Evolutionary conservation across 805 yeast species (phyloP), one percentile per base, ranked within the genome.

Genomic region (Torulaspora quercuum): DNA sequence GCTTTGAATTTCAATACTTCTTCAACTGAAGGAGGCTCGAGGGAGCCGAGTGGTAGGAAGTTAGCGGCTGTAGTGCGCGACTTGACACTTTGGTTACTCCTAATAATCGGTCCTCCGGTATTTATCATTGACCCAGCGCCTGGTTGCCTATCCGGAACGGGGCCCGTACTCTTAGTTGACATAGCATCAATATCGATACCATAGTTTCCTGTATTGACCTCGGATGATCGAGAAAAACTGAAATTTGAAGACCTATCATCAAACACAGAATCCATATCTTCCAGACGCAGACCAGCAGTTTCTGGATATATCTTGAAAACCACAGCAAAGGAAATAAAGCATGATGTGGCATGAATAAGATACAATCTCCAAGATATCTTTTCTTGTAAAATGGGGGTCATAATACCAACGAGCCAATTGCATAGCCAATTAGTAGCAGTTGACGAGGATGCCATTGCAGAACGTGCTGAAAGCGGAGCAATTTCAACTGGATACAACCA

Each of bases 341-440:
- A 87, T 19, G 86, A 82, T 16, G 73, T 59, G 1, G 92, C 90
- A 43, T 90, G 96, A 37, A 88, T 72, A 47, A 89, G 63, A 59
- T 89, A 88, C 35, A 92, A 69, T 41, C 79, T 70, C 95, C 95
- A 89, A 19, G 73, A 69, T 50, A 88, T 83, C 5, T 63, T 37
- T 49, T 82, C 95, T 53, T 87, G 80, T 39, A 88, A 69, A 16
- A 87, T 75, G 2, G 97, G 97, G 0, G 95, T 85, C 76, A 83
- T 75, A 61, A 85, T 92, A 8, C 97, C 96, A 17, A 88, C 96
- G 22, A 89, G 64, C 68, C 87, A 89, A 63, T 88, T 88, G 67
- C 86, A 88, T 5, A 85, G 73, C 97, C 97, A 88, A 59, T 88
- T 89, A 4, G 95, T 76, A 1, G 95, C 95, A 1, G 96, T 88